Evolutionary conservation across 1,139 yeast genomes (phyloP).

Genomic region (Blastobotrys ciferrii): DNA sequence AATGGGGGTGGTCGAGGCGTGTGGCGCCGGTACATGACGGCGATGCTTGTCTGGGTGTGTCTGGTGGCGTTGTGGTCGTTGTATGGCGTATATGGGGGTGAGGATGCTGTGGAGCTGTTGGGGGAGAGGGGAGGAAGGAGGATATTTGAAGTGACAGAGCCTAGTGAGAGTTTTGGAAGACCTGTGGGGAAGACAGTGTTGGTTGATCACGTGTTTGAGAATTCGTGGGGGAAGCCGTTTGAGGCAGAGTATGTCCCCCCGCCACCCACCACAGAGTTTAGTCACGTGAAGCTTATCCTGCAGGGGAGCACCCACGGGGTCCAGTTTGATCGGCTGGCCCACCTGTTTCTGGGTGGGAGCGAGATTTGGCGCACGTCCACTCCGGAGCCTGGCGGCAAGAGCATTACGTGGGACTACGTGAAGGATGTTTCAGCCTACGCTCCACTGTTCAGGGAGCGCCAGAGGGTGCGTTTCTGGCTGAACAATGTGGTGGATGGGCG

Average conservation of each 20-base stretch:
- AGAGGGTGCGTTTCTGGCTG: slow-evolving; percentile 53
- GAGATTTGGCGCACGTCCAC: slow-evolving; percentile 87
- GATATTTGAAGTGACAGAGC: slow-evolving; percentile 14
- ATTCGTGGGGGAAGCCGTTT: slow-evolving; percentile 59
- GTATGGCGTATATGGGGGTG: neutral
- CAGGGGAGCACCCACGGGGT: slow-evolving; percentile 60
- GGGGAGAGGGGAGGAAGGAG: neutral
- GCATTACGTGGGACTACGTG: slow-evolving; percentile 43
- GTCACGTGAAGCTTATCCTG: slow-evolving; percentile 59
- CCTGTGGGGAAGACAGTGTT: slow-evolving; percentile 46
- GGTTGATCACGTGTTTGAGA: slow-evolving; percentile 50
- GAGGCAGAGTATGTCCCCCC: slow-evolving; percentile 44
- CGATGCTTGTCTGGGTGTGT: slow-evolving; percentile 2
- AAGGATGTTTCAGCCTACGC: slow-evolving; percentile 67
- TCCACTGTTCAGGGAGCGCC: slow-evolving; percentile 46
- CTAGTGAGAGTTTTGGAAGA: slow-evolving; percentile 31
- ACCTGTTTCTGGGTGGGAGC: slow-evolving; percentile 60
- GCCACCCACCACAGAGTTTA: slow-evolving; percentile 43
- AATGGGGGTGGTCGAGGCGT: neutral
- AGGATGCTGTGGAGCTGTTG: neutral
- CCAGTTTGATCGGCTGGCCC: slow-evolving; percentile 77
- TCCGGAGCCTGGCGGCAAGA: slow-evolving; percentile 65
- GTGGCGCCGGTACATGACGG: neutral
- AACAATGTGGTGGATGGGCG: slow-evolving; percentile 60
- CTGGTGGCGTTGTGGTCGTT: slow-evolving; percentile 3